Conservation (phyloP, 176 grass and related monocot species). For the Bonia amplexicaulis region DNA sequence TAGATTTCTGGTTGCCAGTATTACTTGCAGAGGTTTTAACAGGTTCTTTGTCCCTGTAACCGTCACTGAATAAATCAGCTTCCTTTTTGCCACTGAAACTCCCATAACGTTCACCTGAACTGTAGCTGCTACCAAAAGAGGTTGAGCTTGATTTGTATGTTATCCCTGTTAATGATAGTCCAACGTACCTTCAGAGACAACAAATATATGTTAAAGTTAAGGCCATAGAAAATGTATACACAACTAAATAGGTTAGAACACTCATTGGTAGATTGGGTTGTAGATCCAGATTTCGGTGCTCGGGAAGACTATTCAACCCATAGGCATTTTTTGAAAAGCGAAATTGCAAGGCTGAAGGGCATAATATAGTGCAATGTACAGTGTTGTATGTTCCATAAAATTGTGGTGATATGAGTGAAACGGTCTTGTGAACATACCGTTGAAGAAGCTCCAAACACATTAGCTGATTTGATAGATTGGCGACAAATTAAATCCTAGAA, state of each 20-base stretch:
- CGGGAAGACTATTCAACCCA: too few relatives aligned
- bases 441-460: too few relatives aligned
- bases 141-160: slow-evolving; percentile 79
- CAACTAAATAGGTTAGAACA: not conserved
- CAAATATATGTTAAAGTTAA: slow-evolving; percentile 30
- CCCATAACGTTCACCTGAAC: slow-evolving; percentile 64
- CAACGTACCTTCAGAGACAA: slow-evolving; percentile 69
- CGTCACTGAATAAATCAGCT: slow-evolving; percentile 55
- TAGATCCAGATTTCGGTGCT: too few relatives aligned
- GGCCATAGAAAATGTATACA: not conserved
- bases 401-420: too few relatives aligned
- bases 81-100: slow-evolving; percentile 73
- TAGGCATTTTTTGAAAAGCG: too few relatives aligned
- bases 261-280: not conserved
- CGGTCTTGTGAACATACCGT: too few relatives aligned
- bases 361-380: too few relatives aligned
- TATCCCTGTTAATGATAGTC: slow-evolving; percentile 82
- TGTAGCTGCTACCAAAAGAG: slow-evolving; percentile 57
- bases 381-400: too few relatives aligned
- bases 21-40: slow-evolving; percentile 44
- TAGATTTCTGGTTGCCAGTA: slow-evolving; percentile 33
- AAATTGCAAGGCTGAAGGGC: too few relatives aligned
- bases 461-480: too few relatives aligned
- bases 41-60: slow-evolving; percentile 59
- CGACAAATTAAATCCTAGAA: too few relatives aligned